Base-by-base conservation (phyloP, 441 rosid genomes). In the Erodium texanum region DNA sequence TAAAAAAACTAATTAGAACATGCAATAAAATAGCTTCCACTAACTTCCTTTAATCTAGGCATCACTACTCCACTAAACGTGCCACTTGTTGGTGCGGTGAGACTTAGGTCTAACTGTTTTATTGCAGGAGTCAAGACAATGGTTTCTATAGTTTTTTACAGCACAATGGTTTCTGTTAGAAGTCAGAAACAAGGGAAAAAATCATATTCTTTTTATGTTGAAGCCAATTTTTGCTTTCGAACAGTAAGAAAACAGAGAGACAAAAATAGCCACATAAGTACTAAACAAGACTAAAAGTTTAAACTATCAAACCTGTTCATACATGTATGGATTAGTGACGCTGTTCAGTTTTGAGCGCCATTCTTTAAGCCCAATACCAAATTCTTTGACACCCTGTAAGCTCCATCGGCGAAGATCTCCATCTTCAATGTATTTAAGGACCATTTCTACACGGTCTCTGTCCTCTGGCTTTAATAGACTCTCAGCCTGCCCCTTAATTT, bases 361-460 rank as follows among this genome's bases (percentile, higher is more conserved):
- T 77, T 86, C 91, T 64, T 70, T 62, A 11, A 84, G 66, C 62
- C 95, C 92, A 54, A 83, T 74, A 54, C 73, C 76, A 76, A 92
- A 88, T 63, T 86, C 82, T 71, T 73, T 78, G 68, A 72, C 77
- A 66, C 86, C 82, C 0, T 81, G 82, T 58, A 87, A 81, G 38
- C 75, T 92, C 94, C 96, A 82, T 69, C 58, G 69, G 20, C 79
- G 79, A 80, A 92, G 91, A 78, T 86, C 96, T 0, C 76, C 80
- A 78, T 88, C 97, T 80, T 92, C 86, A 9, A 87, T 72, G 77
- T 82, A 88, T 69, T 80, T 79, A 20, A 88, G 85, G 74, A 87
- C 71, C 69, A 59, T 76, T 71, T 84, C 87, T 24, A 85, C 24
- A 67, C 80, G 79, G 66, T 11, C 75, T 74, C 66, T 70, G 10